These are phyloP conservation scores for Baorangia bicolor DNA, from an alignment of 768 basidiomycete genomes.

Conservation along the genomic window DNA sequence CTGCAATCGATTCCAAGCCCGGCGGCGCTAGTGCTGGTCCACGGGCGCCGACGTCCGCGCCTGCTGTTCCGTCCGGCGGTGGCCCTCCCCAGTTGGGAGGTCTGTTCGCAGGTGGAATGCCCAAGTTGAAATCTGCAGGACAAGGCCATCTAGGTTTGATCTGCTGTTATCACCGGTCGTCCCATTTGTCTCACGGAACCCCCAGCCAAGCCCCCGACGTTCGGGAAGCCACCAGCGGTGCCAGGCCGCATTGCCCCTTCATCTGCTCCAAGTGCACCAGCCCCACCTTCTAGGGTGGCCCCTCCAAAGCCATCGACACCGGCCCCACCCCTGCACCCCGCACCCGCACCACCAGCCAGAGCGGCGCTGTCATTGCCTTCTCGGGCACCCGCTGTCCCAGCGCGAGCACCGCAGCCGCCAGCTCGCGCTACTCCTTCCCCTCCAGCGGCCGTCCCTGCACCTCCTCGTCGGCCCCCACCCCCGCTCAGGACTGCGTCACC, in stretches of 20 bases:
- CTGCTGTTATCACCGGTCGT: constrained; percentile 6
- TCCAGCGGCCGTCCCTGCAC: constrained; percentile 19
- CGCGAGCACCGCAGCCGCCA: constrained; percentile 45
- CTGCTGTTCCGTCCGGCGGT: constrained; percentile 27
- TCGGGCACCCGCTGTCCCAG: constrained; percentile 42
- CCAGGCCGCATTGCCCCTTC: constrained; percentile 48
- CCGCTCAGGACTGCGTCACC: constrained; percentile 33
- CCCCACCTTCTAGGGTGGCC: constrained; percentile 30
- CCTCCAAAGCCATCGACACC: constrained; percentile 33
- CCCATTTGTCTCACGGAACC: constrained; percentile 7
- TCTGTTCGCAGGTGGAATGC: constrained; percentile 89
- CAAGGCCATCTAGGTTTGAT: constrained; percentile 53
- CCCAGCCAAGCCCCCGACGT: constrained; percentile 57
- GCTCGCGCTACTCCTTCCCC: constrained; percentile 34
- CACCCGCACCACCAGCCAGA: constrained; percentile 37
- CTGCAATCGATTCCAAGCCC: constrained; percentile 50
- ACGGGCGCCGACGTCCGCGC: constrained; percentile 21
- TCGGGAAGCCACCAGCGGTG: constrained; percentile 67
- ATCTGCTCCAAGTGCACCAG: constrained; percentile 24
- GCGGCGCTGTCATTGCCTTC: constrained; percentile 37
- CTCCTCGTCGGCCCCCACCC: constrained; percentile 34
- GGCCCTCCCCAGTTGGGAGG: constrained; percentile 80
- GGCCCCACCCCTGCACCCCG: constrained; percentile 33
- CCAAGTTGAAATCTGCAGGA: constrained; percentile 83
- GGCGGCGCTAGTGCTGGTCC: constrained; percentile 41